A percentile compares a stretch with the other conserved stretches of the same genome.
Conservation (phyloP, 2,329 filamentous ascomycete species). For the Cephalotrichum gorgonifer region DNA sequence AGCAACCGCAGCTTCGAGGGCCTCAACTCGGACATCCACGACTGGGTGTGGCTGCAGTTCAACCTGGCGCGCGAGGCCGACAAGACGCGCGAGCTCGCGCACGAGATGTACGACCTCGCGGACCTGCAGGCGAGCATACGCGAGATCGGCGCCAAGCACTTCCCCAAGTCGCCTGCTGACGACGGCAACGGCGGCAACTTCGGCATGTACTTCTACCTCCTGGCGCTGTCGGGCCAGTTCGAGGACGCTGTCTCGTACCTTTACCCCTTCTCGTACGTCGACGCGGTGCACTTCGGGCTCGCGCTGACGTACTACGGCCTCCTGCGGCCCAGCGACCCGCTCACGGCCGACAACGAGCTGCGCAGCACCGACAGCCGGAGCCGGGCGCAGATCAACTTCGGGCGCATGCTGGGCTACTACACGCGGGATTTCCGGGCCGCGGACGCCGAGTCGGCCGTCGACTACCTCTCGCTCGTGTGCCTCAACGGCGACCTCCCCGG, state of each 20-base stretch:
- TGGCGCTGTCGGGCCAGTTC: constrained; percentile 83
- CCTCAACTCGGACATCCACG: constrained; percentile 54
- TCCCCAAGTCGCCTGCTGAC: constrained; percentile 70
- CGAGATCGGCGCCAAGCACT: constrained; percentile 87
- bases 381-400: constrained; percentile 83
- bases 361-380: constrained; percentile 56
- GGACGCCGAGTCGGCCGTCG: constrained; percentile 78
- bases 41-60: constrained; percentile 65
- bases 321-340: constrained; percentile 75
- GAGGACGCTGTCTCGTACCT: constrained; percentile 88
- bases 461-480: constrained; percentile 87
- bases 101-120: constrained; percentile 52
- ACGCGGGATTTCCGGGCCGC: constrained; percentile 91
- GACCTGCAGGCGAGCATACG: constrained; percentile 70
- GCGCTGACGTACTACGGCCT: constrained; percentile 83
- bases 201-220: constrained; percentile 88
- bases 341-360: constrained; percentile 61
- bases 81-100: constrained; percentile 52
- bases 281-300: constrained; percentile 90
- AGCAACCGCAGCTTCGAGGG: constrained; percentile 53
- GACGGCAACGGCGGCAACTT: constrained; percentile 58
- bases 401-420: constrained; percentile 86
- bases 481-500: constrained; percentile 77
- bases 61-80: constrained; percentile 58
- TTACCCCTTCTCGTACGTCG: constrained; percentile 83